A percentile compares a stretch with the other conserved stretches of the same genome.
phyloP scores from a whole-genome alignment of 257 asterid genomes.

The Gardenia jasminoides region DNA sequence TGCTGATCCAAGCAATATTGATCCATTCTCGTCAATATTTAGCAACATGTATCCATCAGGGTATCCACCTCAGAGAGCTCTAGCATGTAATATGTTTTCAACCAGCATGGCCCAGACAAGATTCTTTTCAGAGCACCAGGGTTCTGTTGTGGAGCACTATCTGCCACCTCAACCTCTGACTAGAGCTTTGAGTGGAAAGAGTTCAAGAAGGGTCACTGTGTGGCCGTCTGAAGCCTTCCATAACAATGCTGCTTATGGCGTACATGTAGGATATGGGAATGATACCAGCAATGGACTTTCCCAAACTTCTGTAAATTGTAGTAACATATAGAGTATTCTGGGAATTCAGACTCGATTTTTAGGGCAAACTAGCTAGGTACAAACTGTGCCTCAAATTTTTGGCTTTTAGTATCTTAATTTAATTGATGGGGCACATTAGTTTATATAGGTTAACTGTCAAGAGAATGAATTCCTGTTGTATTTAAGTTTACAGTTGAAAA shows the following conservation, averaged over 20 bases:
- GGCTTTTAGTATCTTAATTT: conserved; percentile 27
- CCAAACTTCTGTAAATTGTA: conserved; percentile 31
- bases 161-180: conserved; percentile 4
- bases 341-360: conserved; percentile 20
- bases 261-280: conserved; percentile 39
- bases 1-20: conserved; percentile 32
- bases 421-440: conserved; percentile 35
- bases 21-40: conserved; percentile 54
- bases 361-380: conserved; percentile 31
- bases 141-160: conserved; percentile 32
- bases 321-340: conserved; percentile 26
- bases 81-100: conserved; percentile 48
- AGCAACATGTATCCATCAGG: conserved; percentile 42
- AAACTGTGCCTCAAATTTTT: conserved; percentile 37
- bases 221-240: conserved; percentile 18
- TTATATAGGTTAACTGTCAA: conserved; percentile 15
- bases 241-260: conserved; percentile 14
- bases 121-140: conserved; percentile 44
- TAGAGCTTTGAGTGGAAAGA: conserved; percentile 9
- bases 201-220: neutral
- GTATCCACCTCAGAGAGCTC: conserved; percentile 35
- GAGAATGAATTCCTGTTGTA: conserved; percentile 15
- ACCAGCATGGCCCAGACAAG: conserved; percentile 43
- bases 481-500: conserved; percentile 8
- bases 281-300: conserved; percentile 24